Conservation (phyloP, 108 stramenopile genomes). For the Skeletonema grethae region DNA sequence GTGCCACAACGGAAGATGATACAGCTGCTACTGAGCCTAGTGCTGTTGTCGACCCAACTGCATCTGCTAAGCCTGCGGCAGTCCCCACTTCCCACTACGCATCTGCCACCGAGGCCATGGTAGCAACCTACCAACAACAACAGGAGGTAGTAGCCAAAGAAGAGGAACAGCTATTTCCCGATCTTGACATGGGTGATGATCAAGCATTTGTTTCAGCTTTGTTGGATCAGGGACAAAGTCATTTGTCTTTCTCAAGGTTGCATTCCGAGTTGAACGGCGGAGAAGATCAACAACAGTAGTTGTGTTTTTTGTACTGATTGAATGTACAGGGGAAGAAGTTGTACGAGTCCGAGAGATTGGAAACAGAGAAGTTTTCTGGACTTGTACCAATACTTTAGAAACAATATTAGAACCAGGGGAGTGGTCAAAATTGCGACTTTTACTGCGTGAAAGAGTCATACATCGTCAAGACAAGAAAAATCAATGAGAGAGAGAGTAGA, state of each 20-base stretch:
- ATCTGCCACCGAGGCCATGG: slow-evolving; percentile 41
- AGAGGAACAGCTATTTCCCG: slow-evolving; percentile 28
- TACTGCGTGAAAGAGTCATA: not conserved
- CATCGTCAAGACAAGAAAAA: not conserved
- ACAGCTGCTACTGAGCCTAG: not conserved
- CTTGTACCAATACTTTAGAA: not conserved
- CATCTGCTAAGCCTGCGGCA: slow-evolving; percentile 16
- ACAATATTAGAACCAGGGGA: not conserved
- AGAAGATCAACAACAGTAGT: not conserved
- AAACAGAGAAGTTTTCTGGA: not conserved
- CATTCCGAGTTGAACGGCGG: slow-evolving; percentile 15
- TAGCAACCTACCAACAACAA: not conserved
- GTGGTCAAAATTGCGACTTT: not conserved
- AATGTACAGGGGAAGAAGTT: not conserved
- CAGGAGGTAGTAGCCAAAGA: slow-evolving; percentile 1
- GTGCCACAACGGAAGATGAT: not conserved
- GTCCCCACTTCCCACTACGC: slow-evolving; percentile 17
- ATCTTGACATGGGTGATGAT: slow-evolving; percentile 66
- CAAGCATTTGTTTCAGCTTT: slow-evolving; percentile 86
- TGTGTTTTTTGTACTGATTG: not conserved
- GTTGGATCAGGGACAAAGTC: slow-evolving; percentile 57
- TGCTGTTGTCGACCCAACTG: not conserved
- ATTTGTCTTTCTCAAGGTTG: slow-evolving; percentile 36
- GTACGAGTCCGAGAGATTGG: not conserved
- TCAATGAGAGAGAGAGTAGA: not conserved